Percentiles rank a stretch among this genome's conserved stretches.
Evolutionary conservation across 2,329 filamentous ascomycete genomes (phyloP).

Genomic region (Alternaria angustiovoidea): DNA sequence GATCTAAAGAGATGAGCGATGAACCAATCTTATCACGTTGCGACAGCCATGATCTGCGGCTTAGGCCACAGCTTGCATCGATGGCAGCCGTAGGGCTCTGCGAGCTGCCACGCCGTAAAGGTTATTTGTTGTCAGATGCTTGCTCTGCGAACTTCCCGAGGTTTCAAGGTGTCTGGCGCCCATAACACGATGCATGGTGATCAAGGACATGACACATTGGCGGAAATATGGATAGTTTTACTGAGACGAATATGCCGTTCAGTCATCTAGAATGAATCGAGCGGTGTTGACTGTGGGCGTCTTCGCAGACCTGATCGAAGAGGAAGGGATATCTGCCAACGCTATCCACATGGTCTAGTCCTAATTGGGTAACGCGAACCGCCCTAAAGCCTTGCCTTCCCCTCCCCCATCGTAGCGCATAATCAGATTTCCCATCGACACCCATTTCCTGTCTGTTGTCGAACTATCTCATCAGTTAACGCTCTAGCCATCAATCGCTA

Average conservation of each 20-base stretch:
- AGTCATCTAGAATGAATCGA: no score
- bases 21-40: not conserved
- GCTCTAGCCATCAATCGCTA: not conserved
- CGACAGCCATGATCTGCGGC: not conserved
- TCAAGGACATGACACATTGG: no score
- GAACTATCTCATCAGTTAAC: not conserved
- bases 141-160: not conserved
- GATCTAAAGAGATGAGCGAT: not conserved
- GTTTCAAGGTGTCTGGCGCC: no score
- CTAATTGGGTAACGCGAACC: no score
- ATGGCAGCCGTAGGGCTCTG: not conserved
- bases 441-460: not conserved
- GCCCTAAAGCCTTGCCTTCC: no score
- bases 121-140: not conserved
- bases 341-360: no score
- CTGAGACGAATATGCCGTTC: no score
- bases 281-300: no score
- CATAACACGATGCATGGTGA: no score
- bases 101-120: not conserved
- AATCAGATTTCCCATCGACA: not conserved
- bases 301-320: no score
- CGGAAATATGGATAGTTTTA: accelerated
- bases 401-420: no score
- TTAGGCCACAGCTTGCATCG: not conserved
- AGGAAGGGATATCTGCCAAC: no score